phyloP scores from a whole-genome alignment of 495 filamentous ascomycete genomes.

The Hypoxylon intermedium region DNA sequence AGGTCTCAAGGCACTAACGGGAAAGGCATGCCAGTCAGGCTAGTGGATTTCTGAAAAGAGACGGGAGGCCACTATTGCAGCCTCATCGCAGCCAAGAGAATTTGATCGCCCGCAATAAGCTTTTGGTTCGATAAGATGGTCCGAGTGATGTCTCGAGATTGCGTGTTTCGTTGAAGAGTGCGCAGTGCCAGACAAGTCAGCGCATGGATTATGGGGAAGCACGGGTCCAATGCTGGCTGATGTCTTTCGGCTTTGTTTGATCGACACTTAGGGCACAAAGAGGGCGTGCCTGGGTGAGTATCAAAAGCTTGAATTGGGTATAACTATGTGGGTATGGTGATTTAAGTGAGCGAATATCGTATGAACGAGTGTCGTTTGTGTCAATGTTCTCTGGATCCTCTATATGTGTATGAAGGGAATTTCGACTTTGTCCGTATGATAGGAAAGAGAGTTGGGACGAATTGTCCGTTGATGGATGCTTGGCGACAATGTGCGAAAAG shows the following conservation, averaged over 20 bases:
- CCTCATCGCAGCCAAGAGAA: constrained; percentile 18
- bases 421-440: too few relatives aligned
- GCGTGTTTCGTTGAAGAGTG: constrained; percentile 13
- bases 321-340: constrained; percentile 19
- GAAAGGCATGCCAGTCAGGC: constrained; percentile 33
- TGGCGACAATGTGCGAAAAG: constrained; percentile 15
- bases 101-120: constrained; percentile 13
- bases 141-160: constrained; percentile 23
- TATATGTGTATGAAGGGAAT: too few relatives aligned
- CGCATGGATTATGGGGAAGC: constrained; percentile 1
- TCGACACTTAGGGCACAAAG: constrained; percentile 28
- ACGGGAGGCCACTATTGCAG: constrained; percentile 27
- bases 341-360: constrained; percentile 14
- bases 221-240: constrained; percentile 21
- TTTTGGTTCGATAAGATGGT: constrained; percentile 14
- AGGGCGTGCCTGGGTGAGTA: constrained; percentile 19
- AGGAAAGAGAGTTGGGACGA: background rate
- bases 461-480: background rate
- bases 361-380: constrained; percentile 15
- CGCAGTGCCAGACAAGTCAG: constrained; percentile 4
- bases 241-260: constrained; percentile 35
- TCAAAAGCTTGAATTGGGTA: constrained; percentile 32
- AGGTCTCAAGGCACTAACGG: constrained; percentile 26
- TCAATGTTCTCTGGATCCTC: too few relatives aligned
- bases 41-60: constrained; percentile 20